Conservation (phyloP, 768 basidiomycete species). For the Mycena albidolilacea region DNA sequence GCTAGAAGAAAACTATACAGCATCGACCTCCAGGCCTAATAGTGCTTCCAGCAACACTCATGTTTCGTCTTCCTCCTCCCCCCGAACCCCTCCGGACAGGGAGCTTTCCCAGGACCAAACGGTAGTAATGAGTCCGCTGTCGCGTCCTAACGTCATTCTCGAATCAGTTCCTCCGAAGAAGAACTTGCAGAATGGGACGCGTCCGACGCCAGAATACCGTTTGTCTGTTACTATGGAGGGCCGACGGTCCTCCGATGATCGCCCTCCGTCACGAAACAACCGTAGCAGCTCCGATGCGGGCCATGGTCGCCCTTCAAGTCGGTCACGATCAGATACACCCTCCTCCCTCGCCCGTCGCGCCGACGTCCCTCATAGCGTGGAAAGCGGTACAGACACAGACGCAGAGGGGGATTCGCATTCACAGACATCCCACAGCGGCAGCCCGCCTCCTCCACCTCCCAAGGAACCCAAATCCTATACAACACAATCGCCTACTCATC, state of each 20-base stretch:
- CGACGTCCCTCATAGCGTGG: constrained; percentile 81
- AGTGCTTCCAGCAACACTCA: constrained; percentile 42
- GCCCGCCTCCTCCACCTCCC: constrained; percentile 43
- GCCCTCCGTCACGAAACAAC: constrained; percentile 37
- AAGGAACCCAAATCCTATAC: constrained; percentile 29
- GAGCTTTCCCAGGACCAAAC: constrained; percentile 59
- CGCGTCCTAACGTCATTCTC: constrained; percentile 48
- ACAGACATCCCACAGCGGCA: constrained; percentile 25
- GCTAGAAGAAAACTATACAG: constrained; percentile 51
- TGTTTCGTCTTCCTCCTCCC: constrained; percentile 54
- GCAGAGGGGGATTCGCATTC: constrained; percentile 63
- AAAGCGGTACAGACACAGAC: constrained; percentile 84
- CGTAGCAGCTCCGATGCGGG: constrained; percentile 43
- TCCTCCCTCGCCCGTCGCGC: constrained; percentile 61
- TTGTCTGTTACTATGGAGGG: constrained; percentile 36
- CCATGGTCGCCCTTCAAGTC: constrained; percentile 46
- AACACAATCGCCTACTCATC: constrained; percentile 19
- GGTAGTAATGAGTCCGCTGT: constrained; percentile 55
- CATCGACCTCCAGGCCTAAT: constrained; percentile 44
- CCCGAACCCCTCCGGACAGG: constrained; percentile 48
- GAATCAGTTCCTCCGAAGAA: constrained; percentile 45
- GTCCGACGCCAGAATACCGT: constrained; percentile 29
- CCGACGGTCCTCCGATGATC: constrained; percentile 51
- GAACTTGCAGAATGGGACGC: constrained; percentile 34
- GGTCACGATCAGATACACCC: constrained; percentile 71